Percentiles rank a stretch among this genome's conserved stretches.
These are phyloP conservation scores for Corylus heterophylla DNA, from an alignment of 306 rosid species.

Conservation along the genomic window DNA sequence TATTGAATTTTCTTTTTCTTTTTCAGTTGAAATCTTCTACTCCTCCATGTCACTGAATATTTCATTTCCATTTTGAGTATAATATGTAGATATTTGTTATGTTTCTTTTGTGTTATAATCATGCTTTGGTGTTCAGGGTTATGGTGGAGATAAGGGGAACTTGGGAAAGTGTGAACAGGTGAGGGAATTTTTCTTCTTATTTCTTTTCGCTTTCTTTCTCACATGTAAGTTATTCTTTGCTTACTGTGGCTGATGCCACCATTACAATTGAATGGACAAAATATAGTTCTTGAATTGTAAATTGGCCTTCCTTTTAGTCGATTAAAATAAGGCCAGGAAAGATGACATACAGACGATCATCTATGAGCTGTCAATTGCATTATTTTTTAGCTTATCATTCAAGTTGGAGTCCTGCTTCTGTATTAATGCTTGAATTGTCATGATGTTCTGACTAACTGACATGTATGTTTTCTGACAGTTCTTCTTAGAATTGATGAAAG, in stretches of 20 bases:
- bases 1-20: conserved; percentile 29
- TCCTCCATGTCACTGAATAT: neutral
- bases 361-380: neutral
- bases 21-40: conserved; percentile 10
- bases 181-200: conserved; percentile 22
- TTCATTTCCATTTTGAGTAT: conserved; percentile 10
- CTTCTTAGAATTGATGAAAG: conserved; percentile 88
- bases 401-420: neutral
- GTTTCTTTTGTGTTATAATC: conserved; percentile 29
- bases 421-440: neutral
- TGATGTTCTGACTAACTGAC: conserved; percentile 32
- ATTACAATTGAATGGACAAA: conserved; percentile 9
- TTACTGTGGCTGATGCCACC: conserved; percentile 11
- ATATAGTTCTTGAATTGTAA: neutral
- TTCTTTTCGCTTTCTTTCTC: neutral
- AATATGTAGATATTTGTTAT: conserved; percentile 15
- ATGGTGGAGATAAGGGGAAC: conserved; percentile 75
- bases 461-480: conserved; percentile 52
- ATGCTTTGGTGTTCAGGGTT: conserved; percentile 56
- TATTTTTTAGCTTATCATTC: neutral
- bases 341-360: neutral
- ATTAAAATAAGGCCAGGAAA: neutral
- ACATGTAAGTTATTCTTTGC: neutral
- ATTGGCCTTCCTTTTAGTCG: neutral
- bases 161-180: conserved; percentile 97